Percentiles rank a stretch among this genome's conserved stretches.
These are phyloP conservation scores for Vitellaria paradoxa DNA, from an alignment of 179 eudicot genomes.

Conservation along the genomic window DNA sequence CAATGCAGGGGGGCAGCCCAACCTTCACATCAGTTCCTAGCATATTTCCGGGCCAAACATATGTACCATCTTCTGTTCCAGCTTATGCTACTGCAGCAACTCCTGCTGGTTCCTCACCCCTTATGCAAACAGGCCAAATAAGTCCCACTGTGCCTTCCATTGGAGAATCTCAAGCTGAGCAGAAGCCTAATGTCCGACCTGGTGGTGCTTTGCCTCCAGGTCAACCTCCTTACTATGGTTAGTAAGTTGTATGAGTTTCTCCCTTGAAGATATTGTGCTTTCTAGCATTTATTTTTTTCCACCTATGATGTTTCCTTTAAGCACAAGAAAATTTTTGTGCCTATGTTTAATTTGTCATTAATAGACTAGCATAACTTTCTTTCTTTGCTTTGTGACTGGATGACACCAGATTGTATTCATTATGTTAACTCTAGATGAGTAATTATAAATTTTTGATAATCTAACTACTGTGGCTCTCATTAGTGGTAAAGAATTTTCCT, in stretches of 20 bases:
- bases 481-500: not conserved
- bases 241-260: slow-evolving; percentile 10
- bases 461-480: not conserved
- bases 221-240: slow-evolving; percentile 30
- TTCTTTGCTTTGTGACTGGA: not conserved
- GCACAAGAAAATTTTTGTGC: not conserved
- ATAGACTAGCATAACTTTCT: not conserved
- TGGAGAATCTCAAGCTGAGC: slow-evolving; percentile 17
- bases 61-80: slow-evolving; percentile 28
- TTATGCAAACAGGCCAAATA: slow-evolving; percentile 11
- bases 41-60: slow-evolving; percentile 46
- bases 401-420: slow-evolving; percentile 2
- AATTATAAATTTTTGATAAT: not conserved
- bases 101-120: slow-evolving; percentile 21
- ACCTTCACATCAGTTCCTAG: slow-evolving; percentile 42
- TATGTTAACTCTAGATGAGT: not conserved
- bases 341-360: slow-evolving; percentile 4
- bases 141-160: slow-evolving; percentile 13
- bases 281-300: not conserved
- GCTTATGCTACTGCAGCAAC: slow-evolving; percentile 32
- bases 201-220: slow-evolving; percentile 22
- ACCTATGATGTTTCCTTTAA: not conserved
- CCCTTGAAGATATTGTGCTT: not conserved
- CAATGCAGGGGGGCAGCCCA: slow-evolving; percentile 34
- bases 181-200: slow-evolving; percentile 22